Evolutionary conservation across 2,329 filamentous ascomycete genomes (phyloP), one percentile per base, ranked within the genome.

Genomic region (Diaporthe nobilis): DNA sequence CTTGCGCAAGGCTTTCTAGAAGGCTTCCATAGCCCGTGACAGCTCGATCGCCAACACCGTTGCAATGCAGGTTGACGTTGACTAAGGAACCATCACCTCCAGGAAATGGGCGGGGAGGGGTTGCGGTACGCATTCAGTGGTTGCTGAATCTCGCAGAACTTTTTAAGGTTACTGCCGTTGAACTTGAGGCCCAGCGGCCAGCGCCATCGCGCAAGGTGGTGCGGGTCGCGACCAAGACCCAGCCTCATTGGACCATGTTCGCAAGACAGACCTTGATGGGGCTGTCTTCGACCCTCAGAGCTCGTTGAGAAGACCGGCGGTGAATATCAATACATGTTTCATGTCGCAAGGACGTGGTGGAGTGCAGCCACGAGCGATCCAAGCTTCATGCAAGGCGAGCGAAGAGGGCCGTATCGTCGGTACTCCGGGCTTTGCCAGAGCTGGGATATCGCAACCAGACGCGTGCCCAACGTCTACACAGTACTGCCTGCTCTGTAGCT

Each of bases 1-100:
- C 72, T 74, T 74, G 61, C 67, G 61, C 20, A 47, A 68, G 42
- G 20, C 53, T 60, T 74, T 70, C 72, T 70, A 74, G 72, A 74
- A 74, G 37, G 44, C 61, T 74, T 74, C 61, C 47, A 74, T 55
- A 22, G 44, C 61, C 44, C 61, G 34, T 55, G 65, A 42, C 65
- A 70, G 65, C 65, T 70, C 49, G 49, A 70, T 70, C 49, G 65
- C 65, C 49, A 42, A 39, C 17, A 70, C 49, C 65, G 65, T 70
- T 70, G 49, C 65, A 70, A 55, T 70, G 65, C 65, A 70, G 65
- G 51, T 53, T 60, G 51, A 47, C 37, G 39, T 60, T 73, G 47
- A 53, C 31, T 22, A 34, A 51, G 72, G 42, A 63, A 73, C 39
- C 31, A 55, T 28, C 15, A 55, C 15, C 15, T 37, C 34, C 34